Conservation (phyloP, 2,329 filamentous ascomycete genomes). For the Purpureocillium lavendulum region DNA sequence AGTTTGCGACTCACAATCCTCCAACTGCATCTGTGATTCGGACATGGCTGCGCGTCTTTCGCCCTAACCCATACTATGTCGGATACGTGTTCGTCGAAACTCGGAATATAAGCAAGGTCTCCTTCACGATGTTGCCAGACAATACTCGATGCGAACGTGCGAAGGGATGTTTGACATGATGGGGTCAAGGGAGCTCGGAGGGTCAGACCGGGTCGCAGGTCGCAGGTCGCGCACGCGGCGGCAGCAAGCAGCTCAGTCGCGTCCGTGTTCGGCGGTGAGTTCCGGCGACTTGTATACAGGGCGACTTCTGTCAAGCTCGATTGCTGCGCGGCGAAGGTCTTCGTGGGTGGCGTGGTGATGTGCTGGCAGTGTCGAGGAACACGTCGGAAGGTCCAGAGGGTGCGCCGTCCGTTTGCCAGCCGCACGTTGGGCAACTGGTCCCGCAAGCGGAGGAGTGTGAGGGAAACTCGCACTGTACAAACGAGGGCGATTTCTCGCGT, state of each 20-base stretch:
- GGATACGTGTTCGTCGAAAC: not conserved
- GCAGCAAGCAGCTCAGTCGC: too few relatives aligned
- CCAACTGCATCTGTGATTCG: conserved; percentile 73
- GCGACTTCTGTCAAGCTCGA: too few relatives aligned
- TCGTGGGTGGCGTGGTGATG: too few relatives aligned
- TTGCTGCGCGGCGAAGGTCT: not conserved
- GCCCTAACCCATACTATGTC: conserved; percentile 22
- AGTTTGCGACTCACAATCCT: conserved; percentile 61
- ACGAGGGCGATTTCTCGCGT: too few relatives aligned
- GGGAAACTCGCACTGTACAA: too few relatives aligned
- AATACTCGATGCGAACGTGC: conserved; percentile 18
- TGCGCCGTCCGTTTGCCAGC: too few relatives aligned
- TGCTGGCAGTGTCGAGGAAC: too few relatives aligned
- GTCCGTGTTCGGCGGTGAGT: too few relatives aligned
- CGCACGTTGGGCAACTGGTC: too few relatives aligned
- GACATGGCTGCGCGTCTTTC: conserved; percentile 49
- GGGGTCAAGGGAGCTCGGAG: conserved; percentile 3
- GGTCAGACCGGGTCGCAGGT: not conserved
- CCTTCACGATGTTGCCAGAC: conserved; percentile 22
- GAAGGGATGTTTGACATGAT: conserved; percentile 24
- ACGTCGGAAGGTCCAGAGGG: too few relatives aligned
- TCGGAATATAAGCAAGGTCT: conserved; percentile 2
- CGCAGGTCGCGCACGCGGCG: not conserved
- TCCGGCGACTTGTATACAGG: too few relatives aligned
- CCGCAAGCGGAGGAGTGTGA: not conserved